phyloP scores from a whole-genome alignment of 2,329 filamentous ascomycete genomes.

The Karstenula rhodostoma region DNA sequence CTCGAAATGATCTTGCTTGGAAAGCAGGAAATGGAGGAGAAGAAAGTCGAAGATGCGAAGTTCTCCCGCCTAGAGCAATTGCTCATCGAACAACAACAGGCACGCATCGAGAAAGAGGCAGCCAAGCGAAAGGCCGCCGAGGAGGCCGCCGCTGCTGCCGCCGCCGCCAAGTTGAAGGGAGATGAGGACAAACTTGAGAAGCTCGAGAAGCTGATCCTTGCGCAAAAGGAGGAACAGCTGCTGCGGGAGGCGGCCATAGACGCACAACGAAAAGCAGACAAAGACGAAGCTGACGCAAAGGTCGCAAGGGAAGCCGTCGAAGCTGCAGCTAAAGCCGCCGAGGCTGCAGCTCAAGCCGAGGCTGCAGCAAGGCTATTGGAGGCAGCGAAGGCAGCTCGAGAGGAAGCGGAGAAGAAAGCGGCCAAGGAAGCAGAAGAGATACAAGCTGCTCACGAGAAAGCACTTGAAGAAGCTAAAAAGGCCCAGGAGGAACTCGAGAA shows the following conservation, averaged over 20 bases:
- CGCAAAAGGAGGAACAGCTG: conserved; percentile 39
- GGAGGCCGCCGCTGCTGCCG: conserved; percentile 31
- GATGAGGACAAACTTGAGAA: conserved; percentile 38
- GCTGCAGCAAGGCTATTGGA: conserved; percentile 31
- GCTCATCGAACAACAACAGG: conserved; percentile 46
- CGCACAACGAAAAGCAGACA: conserved; percentile 47
- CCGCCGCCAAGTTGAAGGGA: conserved; percentile 40
- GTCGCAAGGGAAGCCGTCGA: conserved; percentile 62
- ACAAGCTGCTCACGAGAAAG: conserved; percentile 59
- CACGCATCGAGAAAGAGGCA: conserved; percentile 47
- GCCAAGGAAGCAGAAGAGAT: conserved; percentile 41
- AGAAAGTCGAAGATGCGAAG: conserved; percentile 45
- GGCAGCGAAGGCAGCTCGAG: conserved; percentile 36
- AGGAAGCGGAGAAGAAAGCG: conserved; percentile 37
- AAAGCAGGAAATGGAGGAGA: conserved; percentile 36
- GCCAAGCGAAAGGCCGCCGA: conserved; percentile 44
- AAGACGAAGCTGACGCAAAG: conserved; percentile 58
- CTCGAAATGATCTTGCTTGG: conserved; percentile 29
- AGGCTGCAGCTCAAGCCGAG: conserved; percentile 52
- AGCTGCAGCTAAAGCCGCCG: conserved; percentile 54
- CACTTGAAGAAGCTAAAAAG: conserved; percentile 55
- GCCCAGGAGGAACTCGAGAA: conserved; percentile 57
- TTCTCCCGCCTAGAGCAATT: conserved; percentile 48
- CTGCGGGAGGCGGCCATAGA: conserved; percentile 37
- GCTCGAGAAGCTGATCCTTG: conserved; percentile 48